These are phyloP conservation scores for Rhododendron williamsianum DNA, from an alignment of 148 eudicot genomes.

Conservation along the genomic window DNA sequence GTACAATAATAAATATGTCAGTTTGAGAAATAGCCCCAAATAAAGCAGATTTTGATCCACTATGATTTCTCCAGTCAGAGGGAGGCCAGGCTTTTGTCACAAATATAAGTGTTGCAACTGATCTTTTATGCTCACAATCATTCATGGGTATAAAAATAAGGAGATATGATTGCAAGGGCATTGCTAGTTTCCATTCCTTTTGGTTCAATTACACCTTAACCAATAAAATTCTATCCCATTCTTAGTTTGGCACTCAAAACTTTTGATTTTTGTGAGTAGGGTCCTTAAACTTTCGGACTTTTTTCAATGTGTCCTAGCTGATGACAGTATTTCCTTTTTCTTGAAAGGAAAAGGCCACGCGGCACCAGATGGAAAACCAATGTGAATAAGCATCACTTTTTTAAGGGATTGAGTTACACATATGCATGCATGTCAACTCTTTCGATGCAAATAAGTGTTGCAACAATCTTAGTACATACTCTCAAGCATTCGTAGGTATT, in stretches of 20 bases:
- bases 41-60: neutral
- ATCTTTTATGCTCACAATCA: slow-evolving; percentile 8
- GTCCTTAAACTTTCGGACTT: neutral
- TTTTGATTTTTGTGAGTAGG: neutral
- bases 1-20: neutral
- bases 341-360: neutral
- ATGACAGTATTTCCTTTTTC: neutral
- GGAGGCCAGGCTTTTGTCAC: neutral
- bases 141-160: neutral
- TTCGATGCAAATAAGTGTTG: neutral
- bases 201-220: neutral
- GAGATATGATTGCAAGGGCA: slow-evolving; percentile 10
- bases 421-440: neutral
- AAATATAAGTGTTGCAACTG: neutral
- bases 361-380: neutral
- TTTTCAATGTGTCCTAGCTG: neutral
- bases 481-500: neutral
- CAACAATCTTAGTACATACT: neutral
- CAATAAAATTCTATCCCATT: neutral
- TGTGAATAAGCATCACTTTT: neutral
- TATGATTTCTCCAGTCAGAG: neutral
- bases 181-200: neutral
- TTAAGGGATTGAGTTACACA: neutral
- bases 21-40: neutral
- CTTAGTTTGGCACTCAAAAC: neutral